Evolutionary conservation across 208 protist species (phyloP).

Genomic region (Vickermania spadyakhi): DNA sequence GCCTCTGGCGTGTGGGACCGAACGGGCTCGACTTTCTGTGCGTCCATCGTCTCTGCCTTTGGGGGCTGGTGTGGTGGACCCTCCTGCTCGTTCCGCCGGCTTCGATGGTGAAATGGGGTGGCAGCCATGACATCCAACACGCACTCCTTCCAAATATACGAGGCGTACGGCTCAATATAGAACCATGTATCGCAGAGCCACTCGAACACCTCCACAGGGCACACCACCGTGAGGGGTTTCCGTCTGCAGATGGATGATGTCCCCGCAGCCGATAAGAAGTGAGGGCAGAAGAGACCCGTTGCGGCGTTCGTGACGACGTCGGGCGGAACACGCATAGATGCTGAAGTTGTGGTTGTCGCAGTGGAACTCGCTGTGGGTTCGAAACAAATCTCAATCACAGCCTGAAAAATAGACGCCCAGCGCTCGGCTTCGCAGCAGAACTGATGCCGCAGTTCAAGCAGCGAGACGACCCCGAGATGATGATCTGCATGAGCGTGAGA

Average conservation of each 20-base stretch:
- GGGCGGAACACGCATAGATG: too few relatives aligned
- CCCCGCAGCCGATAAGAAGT: too few relatives aligned
- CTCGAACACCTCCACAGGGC: constrained; percentile 59
- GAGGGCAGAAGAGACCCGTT: too few relatives aligned
- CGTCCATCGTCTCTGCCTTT: neutral
- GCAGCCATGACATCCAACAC: constrained; percentile 51
- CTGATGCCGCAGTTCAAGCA: constrained; percentile 48
- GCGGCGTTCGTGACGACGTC: too few relatives aligned
- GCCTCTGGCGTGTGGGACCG: too few relatives aligned
- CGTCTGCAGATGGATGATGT: neutral
- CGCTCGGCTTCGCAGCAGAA: constrained; percentile 8
- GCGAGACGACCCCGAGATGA: constrained; percentile 66
- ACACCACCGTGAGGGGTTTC: constrained; percentile 43
- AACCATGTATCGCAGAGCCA: constrained; percentile 55
- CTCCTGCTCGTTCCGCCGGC: neutral
- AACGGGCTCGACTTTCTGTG: constrained; percentile 13
- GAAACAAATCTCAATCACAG: neutral
- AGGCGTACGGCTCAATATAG: constrained; percentile 16
- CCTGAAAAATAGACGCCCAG: too few relatives aligned
- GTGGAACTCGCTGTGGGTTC: too few relatives aligned
- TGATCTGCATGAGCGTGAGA: constrained; percentile 87
- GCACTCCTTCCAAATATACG: constrained; percentile 44
- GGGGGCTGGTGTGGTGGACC: neutral
- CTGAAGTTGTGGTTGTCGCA: too few relatives aligned
- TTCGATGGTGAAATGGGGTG: neutral